Base-by-base conservation (phyloP, 2,329 filamentous ascomycete genomes). In the Curvularia hawaiiensis region DNA sequence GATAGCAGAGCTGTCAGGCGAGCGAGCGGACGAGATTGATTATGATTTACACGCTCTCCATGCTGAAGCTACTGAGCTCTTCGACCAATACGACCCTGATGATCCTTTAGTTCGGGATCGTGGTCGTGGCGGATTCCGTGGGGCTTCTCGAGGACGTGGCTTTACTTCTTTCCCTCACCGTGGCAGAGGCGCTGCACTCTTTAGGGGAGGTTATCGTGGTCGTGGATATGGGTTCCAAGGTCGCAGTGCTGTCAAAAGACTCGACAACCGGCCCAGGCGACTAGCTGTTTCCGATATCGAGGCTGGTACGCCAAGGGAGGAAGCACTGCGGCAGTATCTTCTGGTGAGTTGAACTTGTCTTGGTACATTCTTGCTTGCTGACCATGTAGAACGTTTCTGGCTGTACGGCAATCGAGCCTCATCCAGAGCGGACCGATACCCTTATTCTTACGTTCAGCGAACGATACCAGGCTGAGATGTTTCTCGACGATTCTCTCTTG, bases 231-330 rank as follows among this genome's bases (percentile, higher is more conserved):
- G 64, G 28, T 50, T 54, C 18, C 56, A 59, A 43, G 62, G 48
- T 39, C 65, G 67, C 18, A 79, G 79, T 26, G 80, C 88, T 64
- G 83, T 85, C 16, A 79, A 82, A 64, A 88, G 88, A 18, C 80
- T 95, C 22, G 91, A 95, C 69, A 92, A 93, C 72, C 82, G 91
- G 44, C 88, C 91, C 0, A 89, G 85, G 71, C 87, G 83, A 60
- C 79, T 95, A 10, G 82, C 84, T 6, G 77, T 94, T 24, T 81
- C 82, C 8, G 88, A 86, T 3, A 82, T 86, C 11, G 86, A 87
- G 74, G 87, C 88, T 69, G 86, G 87, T 3, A 80, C 80, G 14
- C 45, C 52, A 14, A 85, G 85, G 67, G 88, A 92, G 62, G 90
- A 92, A 75, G 81, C 82, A 28, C 78, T 94, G 43, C 82, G 89